Base-by-base conservation (phyloP, 2,329 filamentous ascomycete species). In the Thermomyces lanuginosus region DNA sequence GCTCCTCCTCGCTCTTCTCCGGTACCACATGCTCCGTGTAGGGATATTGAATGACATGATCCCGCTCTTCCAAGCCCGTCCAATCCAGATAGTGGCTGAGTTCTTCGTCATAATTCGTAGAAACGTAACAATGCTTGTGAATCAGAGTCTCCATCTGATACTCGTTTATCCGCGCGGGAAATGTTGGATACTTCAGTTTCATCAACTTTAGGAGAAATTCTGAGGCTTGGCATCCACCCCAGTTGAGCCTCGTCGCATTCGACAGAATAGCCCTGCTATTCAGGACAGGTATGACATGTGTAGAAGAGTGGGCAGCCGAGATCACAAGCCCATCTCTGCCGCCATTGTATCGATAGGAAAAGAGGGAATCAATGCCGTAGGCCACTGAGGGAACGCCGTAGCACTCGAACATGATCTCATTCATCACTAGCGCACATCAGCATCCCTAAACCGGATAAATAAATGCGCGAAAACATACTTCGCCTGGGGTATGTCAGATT, bases 351-450 rank as follows among this genome's bases (percentile, higher is more conserved):
- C 76, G 67, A 59, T 92, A 98, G 11, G 86, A 91, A 58, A 98
- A 98, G 16, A 98, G 69, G 7, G 84, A 91, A 53, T 98, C 89
- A 56, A 98, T 84, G 27, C 89, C 89, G 54, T 89, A 93, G 10
- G 84, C 79, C 14, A 93, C 66, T 2, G 81, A 86, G 0, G 89
- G 86, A 7, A 80, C 84, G 33, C 72, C 71, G 52, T 98, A 98
- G 55, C 83, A 91, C 54, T 98, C 89, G 50, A 95, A 98, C 7
- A 98, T 62, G 29, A 95, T 86, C 48, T 98, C 89, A 22, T 80
- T 92, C 86, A 95, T 95, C 40, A 80, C 82, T 92, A 38, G 28
- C 31, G 28, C 21, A 11, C 24, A 28, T 31, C 14, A 46, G 58
- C 37, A 54, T 22, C 9, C 12, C 8, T 11, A 22, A 7, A 11